Base-by-base conservation (phyloP, 148 eudicot species). In the Fagopyrum tataricum region DNA sequence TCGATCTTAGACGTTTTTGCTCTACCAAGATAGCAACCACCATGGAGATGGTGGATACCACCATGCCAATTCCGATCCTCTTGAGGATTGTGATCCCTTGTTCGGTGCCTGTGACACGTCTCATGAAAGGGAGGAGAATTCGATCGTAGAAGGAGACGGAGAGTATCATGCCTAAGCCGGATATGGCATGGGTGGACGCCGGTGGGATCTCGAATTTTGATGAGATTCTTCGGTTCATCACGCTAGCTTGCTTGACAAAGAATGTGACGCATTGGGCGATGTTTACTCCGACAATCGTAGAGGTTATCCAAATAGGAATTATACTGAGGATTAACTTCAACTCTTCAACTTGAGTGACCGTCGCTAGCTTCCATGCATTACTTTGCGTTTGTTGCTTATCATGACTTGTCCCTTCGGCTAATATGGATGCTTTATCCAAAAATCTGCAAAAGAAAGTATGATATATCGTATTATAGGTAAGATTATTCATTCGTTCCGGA, bases 51-150 rank as follows among this genome's bases (percentile, higher is more conserved):
- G 83, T 51, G 1, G 87, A 77, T 48, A 89, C 79, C 0, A 78
- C 39, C 94, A 89, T 89, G 3, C 94, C 91, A 41, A 81, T 75
- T 4, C 94, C 91, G 1, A 89, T 80, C 49, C 94, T 82, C 49
- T 75, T 80, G 42, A 89, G 87, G 39, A 87, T 76, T 11, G 58
- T 82, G 42, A 89, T 76, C 21, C 94, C 91, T 42, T 91, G 74
- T 46, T 87, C 94, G 51, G 77, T 80, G 0, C 88, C 81, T 6
- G 91, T 87, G 18, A 24, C 53, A 7, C 79, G 72, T 44, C 94
- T 79, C 37, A 84, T 21, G 44, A 79, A 64, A 14, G 94, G 94
- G 8, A 81, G 77, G 40, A 89, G 78, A 51, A 84, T 11, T 46
- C 62, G 78, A 48, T 89, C 94, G 10, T 89, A 89, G n/a, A 85